Base-by-base conservation (phyloP, 768 basidiomycete genomes). In the Pisolithus microcarpus region DNA sequence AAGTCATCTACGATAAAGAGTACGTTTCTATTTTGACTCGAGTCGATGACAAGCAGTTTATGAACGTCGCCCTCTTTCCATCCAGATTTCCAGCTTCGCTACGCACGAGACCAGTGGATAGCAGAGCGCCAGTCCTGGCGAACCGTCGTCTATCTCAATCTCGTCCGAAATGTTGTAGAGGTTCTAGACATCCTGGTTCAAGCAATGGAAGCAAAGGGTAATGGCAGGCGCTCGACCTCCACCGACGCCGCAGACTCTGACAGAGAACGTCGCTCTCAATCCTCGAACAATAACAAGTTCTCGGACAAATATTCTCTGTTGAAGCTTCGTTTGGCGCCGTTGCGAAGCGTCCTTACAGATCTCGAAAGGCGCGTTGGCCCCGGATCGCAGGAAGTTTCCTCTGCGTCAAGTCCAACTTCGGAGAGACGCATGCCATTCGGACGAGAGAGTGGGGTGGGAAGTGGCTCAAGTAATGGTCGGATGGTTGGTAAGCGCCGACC, bases 1-100 rank as follows among this genome's bases (percentile, higher is more conserved):
- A 89, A 89, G 64, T 86, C 84, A 0, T 85, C 87, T 24, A 87
- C 86, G 0, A 61, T 89, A 50, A 89, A 89, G 68, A 89, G 85
- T 87, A 58, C 44, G 73, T 53, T n/a, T 26, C 48, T 50, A 42
- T 44, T 7, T 26, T 43, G 16, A 23, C 11, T 11, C 15, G 9
- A 19, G 15, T 26, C 10, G 9, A 11, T 43, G 11, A 15, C 15
- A 43, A 26, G 9, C 23, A 24, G 24, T 24, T 21, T 31, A 38
- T 30, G 50, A 13, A 39, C 7, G 19, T 7, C 24, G 19, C 7
- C 4, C 15, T 48, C 24, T 44, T 55, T 23, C 28, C 52, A 57
- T 34, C 48, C 34, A 80, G 82, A 88, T 61, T 90, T 89, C 59
- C 85, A 89, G 58, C 66, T 89, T 1, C 80, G 81, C 1, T 87